phyloP scores from a whole-genome alignment of 208 protist genomes.

The Tritrichomonas musculus region DNA sequence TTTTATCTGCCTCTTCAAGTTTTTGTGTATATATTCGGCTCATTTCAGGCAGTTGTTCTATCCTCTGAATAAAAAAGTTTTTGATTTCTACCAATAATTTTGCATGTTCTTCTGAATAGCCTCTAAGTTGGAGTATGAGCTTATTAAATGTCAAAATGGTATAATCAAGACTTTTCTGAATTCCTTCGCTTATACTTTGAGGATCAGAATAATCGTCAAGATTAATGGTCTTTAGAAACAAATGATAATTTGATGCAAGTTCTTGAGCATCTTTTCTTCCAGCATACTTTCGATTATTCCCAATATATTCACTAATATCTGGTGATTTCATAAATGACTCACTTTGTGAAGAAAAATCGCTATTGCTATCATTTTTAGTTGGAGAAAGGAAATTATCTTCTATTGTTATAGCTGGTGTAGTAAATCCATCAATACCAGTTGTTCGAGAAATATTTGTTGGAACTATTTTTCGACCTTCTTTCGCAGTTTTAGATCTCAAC shows the following conservation, averaged over 20 bases:
- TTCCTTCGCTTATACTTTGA: neutral
- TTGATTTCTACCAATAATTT: constrained; percentile 1
- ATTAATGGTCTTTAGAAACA: neutral
- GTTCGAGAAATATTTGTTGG: too few species aligned
- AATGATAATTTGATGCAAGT: neutral
- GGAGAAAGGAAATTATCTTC: too few species aligned
- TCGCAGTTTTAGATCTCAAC: too few species aligned
- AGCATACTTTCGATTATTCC: too few species aligned
- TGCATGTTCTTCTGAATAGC: neutral
- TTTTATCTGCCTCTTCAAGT: neutral
- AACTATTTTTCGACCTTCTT: too few species aligned
- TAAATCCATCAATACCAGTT: too few species aligned
- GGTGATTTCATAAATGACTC: too few species aligned
- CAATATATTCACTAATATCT: too few species aligned
- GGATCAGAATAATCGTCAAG: neutral
- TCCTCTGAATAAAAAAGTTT: neutral
- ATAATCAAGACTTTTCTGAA: neutral
- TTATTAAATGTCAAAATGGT: neutral
- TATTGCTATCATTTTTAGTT: too few species aligned
- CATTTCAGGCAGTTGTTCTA: neutral
- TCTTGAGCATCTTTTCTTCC: neutral
- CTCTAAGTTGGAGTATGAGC: neutral
- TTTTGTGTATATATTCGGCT: neutral
- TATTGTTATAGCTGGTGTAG: too few species aligned
- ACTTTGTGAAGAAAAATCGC: too few species aligned